A percentile compares a stretch with the other conserved stretches of the same genome.
phyloP scores from a whole-genome alignment of 139 green algal genomes.

The Tetradesmus obliquus region DNA sequence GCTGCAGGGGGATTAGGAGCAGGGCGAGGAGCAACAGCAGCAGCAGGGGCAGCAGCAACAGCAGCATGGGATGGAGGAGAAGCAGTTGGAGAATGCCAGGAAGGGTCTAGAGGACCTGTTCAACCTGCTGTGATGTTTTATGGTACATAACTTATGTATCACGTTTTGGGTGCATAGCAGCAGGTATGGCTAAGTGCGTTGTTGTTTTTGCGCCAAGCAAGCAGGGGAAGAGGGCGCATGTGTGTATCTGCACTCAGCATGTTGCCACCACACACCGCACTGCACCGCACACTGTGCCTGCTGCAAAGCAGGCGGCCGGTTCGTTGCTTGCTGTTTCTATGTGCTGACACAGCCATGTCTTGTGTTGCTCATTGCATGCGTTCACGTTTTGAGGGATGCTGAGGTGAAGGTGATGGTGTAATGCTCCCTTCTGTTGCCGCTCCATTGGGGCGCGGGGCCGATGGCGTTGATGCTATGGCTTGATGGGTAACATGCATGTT shows the following conservation, averaged over 20 bases:
- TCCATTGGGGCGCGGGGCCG: too few species aligned
- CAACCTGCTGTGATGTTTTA: slow-evolving; percentile 62
- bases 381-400: too few species aligned
- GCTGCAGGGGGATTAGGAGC: slow-evolving; percentile 4
- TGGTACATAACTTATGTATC: background rate
- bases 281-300: background rate
- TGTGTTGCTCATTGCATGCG: too few species aligned
- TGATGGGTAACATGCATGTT: too few species aligned
- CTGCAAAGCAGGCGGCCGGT: background rate
- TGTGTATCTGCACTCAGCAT: too few species aligned
- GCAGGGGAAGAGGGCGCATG: too few species aligned
- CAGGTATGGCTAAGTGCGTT: too few species aligned
- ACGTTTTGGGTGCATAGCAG: background rate
- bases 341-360: too few species aligned
- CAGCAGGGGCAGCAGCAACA: slow-evolving; percentile 18
- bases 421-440: too few species aligned
- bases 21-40: background rate
- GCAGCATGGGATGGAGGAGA: slow-evolving; percentile 23
- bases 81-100: slow-evolving; percentile 62
- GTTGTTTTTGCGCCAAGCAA: background rate
- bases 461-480: too few species aligned
- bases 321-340: background rate
- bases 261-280: too few species aligned
- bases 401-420: too few species aligned
- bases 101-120: slow-evolving; percentile 79